Conservation (phyloP, 2,329 filamentous ascomycete genomes). For the Mollisiaceae sp. region DNA sequence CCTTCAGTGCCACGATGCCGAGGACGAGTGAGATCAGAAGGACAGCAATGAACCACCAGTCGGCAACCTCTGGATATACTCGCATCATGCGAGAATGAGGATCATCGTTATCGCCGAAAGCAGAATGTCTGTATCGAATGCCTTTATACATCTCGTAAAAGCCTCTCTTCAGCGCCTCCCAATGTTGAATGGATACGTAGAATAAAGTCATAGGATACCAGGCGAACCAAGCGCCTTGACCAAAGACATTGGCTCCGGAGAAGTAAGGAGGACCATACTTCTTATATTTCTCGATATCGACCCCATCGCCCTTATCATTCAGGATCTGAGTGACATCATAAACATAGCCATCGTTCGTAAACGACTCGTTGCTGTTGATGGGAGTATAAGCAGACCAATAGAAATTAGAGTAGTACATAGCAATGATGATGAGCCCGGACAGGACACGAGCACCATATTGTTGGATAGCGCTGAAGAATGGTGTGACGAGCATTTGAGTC, state of each 20-base stretch:
- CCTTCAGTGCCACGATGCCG: slow-evolving; percentile 2
- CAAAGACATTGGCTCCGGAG: slow-evolving; percentile 41
- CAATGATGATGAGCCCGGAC: slow-evolving; percentile 21
- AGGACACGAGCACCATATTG: slow-evolving; percentile 21
- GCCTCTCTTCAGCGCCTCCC: slow-evolving; percentile 43
- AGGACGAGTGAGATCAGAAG: slow-evolving; percentile 1
- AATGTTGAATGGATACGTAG: slow-evolving; percentile 46
- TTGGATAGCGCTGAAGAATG: slow-evolving; percentile 34
- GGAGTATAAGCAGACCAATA: slow-evolving; percentile 19
- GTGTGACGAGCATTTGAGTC: slow-evolving; percentile 33
- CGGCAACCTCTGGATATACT: slow-evolving; percentile 57
- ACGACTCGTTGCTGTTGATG: slow-evolving; percentile 22
- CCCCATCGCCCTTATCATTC: slow-evolving; percentile 3
- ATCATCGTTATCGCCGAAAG: slow-evolving; percentile 50
- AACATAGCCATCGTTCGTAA: slow-evolving; percentile 15
- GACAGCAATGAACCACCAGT: slow-evolving; percentile 53
- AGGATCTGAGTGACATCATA: slow-evolving; percentile 21
- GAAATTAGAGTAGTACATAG: slow-evolving; percentile 23
- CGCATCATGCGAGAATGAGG: slow-evolving; percentile 59
- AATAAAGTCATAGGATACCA: slow-evolving; percentile 41
- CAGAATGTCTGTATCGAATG: slow-evolving; percentile 16
- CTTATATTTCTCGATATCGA: slow-evolving; percentile 42
- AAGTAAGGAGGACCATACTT: slow-evolving; percentile 43
- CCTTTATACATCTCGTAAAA: slow-evolving; percentile 38
- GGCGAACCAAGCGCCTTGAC: slow-evolving; percentile 42